Conservation (phyloP, 164 flowering plant genomes). For the Aristolochia californica region DNA sequence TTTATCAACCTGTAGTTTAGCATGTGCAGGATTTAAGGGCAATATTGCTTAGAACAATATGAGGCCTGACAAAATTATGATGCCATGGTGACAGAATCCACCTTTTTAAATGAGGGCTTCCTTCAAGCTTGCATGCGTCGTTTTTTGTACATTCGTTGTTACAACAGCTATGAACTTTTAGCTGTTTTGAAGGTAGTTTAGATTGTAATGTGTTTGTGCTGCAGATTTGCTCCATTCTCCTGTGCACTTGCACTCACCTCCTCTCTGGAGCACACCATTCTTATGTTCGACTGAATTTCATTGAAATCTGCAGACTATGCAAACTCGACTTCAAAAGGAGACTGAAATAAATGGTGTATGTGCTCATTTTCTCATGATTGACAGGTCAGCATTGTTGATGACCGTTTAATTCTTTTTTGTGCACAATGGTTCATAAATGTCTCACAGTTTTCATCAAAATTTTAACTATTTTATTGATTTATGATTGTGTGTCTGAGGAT, state of each 20-base stretch:
- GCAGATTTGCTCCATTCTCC: neutral
- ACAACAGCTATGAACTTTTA: conserved; percentile 58
- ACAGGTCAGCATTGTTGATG: conserved; percentile 37
- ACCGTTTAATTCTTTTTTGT: neutral
- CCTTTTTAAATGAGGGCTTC: conserved; percentile 33
- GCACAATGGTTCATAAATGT: neutral
- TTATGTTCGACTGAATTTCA: neutral
- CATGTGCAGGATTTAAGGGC: no score
- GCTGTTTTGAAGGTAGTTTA: conserved; percentile 56
- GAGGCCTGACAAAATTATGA: neutral
- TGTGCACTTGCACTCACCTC: neutral
- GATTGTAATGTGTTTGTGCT: neutral
- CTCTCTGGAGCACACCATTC: neutral
- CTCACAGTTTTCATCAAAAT: neutral
- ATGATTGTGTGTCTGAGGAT: no score
- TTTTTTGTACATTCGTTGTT: conserved; percentile 59
- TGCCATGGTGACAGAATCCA: conserved; percentile 2
- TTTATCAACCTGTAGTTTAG: no score
- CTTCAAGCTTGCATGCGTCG: conserved; percentile 53
- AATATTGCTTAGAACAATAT: no score
- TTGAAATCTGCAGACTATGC: conserved; percentile 38
- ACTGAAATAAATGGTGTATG: conserved; percentile 30
- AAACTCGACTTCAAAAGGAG: conserved; percentile 37
- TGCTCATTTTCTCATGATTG: conserved; percentile 61
- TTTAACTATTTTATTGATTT: no score